Evolutionary conservation across 192 early-diverging fungal genomes (phyloP).

Genomic region (Chytriomyces sp.): DNA sequence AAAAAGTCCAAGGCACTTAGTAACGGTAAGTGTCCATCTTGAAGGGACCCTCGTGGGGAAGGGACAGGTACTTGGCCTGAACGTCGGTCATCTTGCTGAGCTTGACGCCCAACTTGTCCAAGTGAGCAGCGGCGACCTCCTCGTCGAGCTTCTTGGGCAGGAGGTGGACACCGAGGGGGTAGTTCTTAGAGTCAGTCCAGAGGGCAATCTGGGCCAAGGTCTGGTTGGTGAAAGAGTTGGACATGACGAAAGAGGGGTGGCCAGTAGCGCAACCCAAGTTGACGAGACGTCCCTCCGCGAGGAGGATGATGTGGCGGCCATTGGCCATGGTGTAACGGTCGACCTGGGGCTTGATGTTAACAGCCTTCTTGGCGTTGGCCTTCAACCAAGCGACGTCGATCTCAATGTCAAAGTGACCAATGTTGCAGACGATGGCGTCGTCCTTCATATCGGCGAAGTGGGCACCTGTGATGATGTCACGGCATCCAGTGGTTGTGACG

Average conservation of each 20-base stretch:
- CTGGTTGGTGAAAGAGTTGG: slow-evolving; percentile 99
- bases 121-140: slow-evolving; percentile 95
- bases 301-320: slow-evolving; percentile 94
- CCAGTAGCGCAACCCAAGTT: slow-evolving; percentile 99
- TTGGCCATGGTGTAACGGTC: slow-evolving; percentile 91
- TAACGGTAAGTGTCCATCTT: slow-evolving; percentile 98
- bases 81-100: slow-evolving; percentile 75
- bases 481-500: slow-evolving; percentile 98
- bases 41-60: slow-evolving; percentile 85
- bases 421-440: slow-evolving; percentile 99
- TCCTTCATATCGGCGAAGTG: slow-evolving; percentile 97
- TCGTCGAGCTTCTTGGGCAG: slow-evolving; percentile 99
- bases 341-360: slow-evolving; percentile 99
- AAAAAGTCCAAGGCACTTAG: slow-evolving; percentile 31
- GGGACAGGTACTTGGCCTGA: slow-evolving; percentile 83
- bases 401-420: slow-evolving; percentile 99
- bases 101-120: slow-evolving; percentile 94
- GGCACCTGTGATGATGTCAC: slow-evolving; percentile 93
- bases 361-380: slow-evolving; percentile 81
- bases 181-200: slow-evolving; percentile 87
- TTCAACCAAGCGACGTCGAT: slow-evolving; percentile 99
- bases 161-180: slow-evolving; percentile 95
- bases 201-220: slow-evolving; percentile 97
- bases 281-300: slow-evolving; percentile 98
- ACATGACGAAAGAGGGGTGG: slow-evolving; percentile 99